Base-by-base conservation (phyloP, 2,329 filamentous ascomycete species). In the Elsinoe perseae region DNA sequence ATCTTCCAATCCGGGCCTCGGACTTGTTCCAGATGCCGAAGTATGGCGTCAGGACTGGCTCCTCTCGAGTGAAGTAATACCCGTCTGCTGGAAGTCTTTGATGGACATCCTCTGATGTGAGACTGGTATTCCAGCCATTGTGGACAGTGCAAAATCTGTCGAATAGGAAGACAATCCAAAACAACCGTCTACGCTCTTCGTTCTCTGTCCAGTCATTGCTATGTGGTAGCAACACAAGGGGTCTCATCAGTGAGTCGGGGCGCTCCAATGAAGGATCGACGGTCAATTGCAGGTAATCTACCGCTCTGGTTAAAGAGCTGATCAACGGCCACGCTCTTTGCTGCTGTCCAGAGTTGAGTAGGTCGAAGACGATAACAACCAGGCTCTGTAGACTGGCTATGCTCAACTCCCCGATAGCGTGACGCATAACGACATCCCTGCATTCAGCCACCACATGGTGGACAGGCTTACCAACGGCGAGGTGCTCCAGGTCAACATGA, bases 201-300 rank as follows among this genome's bases (percentile, higher is more conserved):
- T 63, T 64, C 59, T 79, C 77, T 7, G 44, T 50, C 44, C 44
- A 50, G 18, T 50, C 44, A 50, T 50, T 18, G 12, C 25, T 18
- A 9, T 21, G 18, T 30, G 44, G 44, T 14, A 50, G 44, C 18
- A 50, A 16, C 3, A 30, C 25, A 18, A 50, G 44, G 5, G 44
- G 44, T 30, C 16, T 32, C 44, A 50, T 50, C n/a, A 50, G 21
- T 4, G 44, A 50, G 14, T 30, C 25, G 8, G 23, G 16, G 10
- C 27, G 25, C 16, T 30, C 27, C 14, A 50, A 25, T 10, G 44
- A 32, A 8, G 50, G 50, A 14, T 54, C 50, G n/a, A 54, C 50
- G 3, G 54, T 48, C 4, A 56, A 30, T 10, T 46, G 36, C 8
- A 56, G 14, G 20, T 56, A 56, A 18, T 56, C 54, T 3, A 56